Evolutionary conservation across 306 rosid genomes (phyloP).

Genomic region (Albizia julibrissin): DNA sequence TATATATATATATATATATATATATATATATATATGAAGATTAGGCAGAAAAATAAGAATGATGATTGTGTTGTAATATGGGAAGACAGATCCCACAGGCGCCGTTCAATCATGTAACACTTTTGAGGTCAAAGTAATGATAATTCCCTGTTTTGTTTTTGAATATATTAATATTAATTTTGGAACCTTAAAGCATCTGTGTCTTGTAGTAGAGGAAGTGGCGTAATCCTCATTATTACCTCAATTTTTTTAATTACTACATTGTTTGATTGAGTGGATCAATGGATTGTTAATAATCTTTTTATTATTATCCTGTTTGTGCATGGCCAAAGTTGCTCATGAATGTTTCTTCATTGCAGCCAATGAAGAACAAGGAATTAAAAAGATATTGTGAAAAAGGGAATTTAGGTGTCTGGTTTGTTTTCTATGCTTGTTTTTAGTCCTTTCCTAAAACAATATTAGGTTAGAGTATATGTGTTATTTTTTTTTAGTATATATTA

Average conservation of each 20-base stretch:
- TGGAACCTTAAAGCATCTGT: conserved; percentile 34
- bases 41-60: conserved; percentile 31
- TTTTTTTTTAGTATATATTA: too few species aligned
- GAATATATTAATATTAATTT: conserved; percentile 7
- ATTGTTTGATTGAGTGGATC: neutral
- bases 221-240: neutral
- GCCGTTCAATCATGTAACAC: conserved; percentile 59
- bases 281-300: neutral
- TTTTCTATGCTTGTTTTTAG: neutral
- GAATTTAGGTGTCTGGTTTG: neutral
- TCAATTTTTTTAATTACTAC: neutral
- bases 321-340: conserved; percentile 1
- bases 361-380: neutral
- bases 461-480: too few species aligned
- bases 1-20: too few species aligned
- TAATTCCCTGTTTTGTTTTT: conserved; percentile 18
- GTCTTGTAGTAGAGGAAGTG: conserved; percentile 41
- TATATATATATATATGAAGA: neutral
- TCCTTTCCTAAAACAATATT: neutral
- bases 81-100: conserved; percentile 46
- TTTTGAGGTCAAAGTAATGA: conserved; percentile 62
- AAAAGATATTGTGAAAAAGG: neutral
- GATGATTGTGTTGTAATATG: conserved; percentile 41
- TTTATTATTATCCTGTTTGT: neutral
- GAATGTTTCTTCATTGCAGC: neutral